Conservation (phyloP, 345 rosid genomes). For the Cardamine occulta region DNA sequence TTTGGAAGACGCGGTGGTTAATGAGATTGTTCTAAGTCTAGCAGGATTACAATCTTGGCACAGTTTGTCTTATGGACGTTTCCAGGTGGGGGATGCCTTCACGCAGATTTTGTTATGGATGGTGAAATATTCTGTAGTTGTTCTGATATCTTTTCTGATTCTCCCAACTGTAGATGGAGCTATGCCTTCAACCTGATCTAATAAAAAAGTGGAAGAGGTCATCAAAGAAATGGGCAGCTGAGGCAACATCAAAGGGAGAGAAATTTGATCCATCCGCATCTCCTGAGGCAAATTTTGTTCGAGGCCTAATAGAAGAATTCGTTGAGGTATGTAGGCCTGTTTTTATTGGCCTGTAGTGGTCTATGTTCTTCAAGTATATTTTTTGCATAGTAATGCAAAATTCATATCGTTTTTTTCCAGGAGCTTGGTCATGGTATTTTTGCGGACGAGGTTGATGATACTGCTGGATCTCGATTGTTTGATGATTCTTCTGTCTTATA, state of each 20-base stretch:
- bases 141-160: constrained; percentile 32
- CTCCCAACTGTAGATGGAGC: constrained; percentile 74
- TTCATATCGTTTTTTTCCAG: constrained; percentile 46
- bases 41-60: constrained; percentile 90
- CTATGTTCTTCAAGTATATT: constrained; percentile 17
- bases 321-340: constrained; percentile 59
- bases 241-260: constrained; percentile 61
- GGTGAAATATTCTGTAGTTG: constrained; percentile 9
- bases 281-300: constrained; percentile 77
- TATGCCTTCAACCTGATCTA: constrained; percentile 79
- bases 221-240: constrained; percentile 78
- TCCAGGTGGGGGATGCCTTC: constrained; percentile 61
- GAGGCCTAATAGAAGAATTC: constrained; percentile 87
- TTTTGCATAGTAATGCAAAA: neutral
- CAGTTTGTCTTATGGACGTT: constrained; percentile 92
- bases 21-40: constrained; percentile 77
- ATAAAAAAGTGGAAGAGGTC: constrained; percentile 89
- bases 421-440: constrained; percentile 79
- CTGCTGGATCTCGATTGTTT: constrained; percentile 47
- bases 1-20: constrained; percentile 93
- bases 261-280: constrained; percentile 61
- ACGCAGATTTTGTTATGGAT: constrained; percentile 2
- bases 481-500: constrained; percentile 83
- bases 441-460: constrained; percentile 49
- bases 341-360: constrained; percentile 22